Evolutionary conservation across 169 alveolate species (phyloP), one percentile per base, ranked within the genome.

Genomic region (Ichthyophthirius multifiliis): DNA sequence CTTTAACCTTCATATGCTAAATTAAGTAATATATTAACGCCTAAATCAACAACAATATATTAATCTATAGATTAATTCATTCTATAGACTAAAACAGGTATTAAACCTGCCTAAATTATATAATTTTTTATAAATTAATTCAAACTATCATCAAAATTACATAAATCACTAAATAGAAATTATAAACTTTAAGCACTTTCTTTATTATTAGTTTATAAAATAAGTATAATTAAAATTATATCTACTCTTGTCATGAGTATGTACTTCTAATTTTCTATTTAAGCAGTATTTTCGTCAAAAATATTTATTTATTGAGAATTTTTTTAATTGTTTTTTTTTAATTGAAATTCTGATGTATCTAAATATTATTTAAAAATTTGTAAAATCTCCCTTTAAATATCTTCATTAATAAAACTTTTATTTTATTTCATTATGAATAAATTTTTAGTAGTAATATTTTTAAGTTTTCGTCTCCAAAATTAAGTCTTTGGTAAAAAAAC

Each of bases 241-340:
- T 55, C 71, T 55, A 55, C 31, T 55, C 71, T 55, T 20, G 71
- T 55, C 71, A 55, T 55, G 4, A 55, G 39, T 20, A 18, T 55
- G 13, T 55, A 55, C 18, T 55, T 55, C 13, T 16, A 55, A 27
- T 55, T 55, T 23, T 55, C 71, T 12, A 55, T 27, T 55, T 55
- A 23, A 27, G 71, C 71, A 55, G 41, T 15, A 23, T 55, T 55
- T 20, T 55, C 71, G 15, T 55, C 71, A 55, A 55, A 55, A 27
- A 27, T 39, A 18, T 27, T 55, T 20, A 23, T 39, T 55, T 27
- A 1, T 18, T 39, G 43, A 27, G 23, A 27, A 55, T 55, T 55
- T 27, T 55, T 55, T 55, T 7, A 20, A 6, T 5, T 23, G 2
- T 20, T 55, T 55, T 23, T 23, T 55, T 55, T 55, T 55, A 55